Evolutionary conservation across 1,284 basidiomycete species (phyloP).

Genomic region (Sporisorium reilianum): DNA sequence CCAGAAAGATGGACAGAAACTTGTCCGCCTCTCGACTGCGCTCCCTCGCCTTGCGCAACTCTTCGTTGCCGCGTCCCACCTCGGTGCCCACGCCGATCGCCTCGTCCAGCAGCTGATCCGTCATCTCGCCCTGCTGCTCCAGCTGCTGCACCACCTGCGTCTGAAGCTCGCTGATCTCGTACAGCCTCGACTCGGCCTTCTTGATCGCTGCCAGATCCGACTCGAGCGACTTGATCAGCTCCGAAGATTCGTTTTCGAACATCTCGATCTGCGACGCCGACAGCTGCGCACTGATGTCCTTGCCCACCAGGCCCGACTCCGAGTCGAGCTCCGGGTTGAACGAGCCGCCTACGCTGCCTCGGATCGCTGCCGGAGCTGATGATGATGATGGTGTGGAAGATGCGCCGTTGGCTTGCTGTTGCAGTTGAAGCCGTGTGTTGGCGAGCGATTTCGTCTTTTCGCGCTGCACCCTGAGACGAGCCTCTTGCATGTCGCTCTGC

Average conservation of each 20-base stretch:
- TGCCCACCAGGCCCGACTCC: conserved; percentile 35
- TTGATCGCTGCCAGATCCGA: conserved; percentile 86
- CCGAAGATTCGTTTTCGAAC: conserved; percentile 89
- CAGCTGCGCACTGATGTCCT: conserved; percentile 54
- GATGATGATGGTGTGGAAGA: conserved; percentile 11
- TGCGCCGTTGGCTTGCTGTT: conserved; percentile 13
- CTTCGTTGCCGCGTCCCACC: conserved; percentile 86
- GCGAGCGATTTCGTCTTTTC: conserved; percentile 50
- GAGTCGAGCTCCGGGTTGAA: conserved; percentile 41
- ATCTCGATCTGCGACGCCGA: conserved; percentile 83
- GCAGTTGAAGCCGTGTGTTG: conserved; percentile 33
- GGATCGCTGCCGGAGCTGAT: conserved; percentile 32
- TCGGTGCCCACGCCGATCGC: conserved; percentile 84
- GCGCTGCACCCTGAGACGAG: conserved; percentile 51
- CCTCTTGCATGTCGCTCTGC: conserved; percentile 86
- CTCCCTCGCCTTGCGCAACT: conserved; percentile 84
- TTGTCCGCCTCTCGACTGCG: conserved; percentile 83
- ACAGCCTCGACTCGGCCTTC: conserved; percentile 84
- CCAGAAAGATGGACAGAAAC: conserved; percentile 85
- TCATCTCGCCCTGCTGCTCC: conserved; percentile 86
- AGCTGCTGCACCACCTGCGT: conserved; percentile 87
- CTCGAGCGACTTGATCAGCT: conserved; percentile 82
- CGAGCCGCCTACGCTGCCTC: conserved; percentile 50
- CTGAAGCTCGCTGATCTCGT: conserved; percentile 90
- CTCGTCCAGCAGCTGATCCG: conserved; percentile 88